Conservation (phyloP, 306 rosid genomes). For the Acacia crassicarpa region DNA sequence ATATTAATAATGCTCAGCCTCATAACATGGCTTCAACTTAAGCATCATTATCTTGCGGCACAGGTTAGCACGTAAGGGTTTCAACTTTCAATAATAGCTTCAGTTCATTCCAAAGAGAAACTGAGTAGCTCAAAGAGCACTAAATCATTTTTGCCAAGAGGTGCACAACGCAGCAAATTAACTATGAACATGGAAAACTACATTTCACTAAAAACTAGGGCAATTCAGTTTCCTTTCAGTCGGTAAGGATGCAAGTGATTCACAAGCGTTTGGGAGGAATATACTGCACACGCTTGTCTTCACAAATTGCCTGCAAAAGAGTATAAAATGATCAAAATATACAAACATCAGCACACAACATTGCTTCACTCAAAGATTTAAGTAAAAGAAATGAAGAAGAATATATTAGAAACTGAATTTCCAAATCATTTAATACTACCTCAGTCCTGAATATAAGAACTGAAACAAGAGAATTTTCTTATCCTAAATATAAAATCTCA, state of each 20-base stretch:
- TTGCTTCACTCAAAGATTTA: not conserved
- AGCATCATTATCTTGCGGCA: not conserved
- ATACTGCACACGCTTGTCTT: slow-evolving; percentile 75
- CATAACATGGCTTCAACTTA: not conserved
- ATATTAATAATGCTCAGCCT: not conserved
- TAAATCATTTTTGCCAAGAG: not conserved
- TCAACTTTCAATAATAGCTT: not conserved
- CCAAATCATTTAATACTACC: not conserved
- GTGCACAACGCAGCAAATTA: slow-evolving; percentile 3
- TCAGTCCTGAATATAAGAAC: no score
- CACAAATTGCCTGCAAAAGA: slow-evolving; percentile 67
- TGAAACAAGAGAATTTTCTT: no score
- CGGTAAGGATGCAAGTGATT: slow-evolving; percentile 15
- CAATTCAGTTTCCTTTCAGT: slow-evolving; percentile 1
- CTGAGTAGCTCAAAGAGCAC: not conserved
- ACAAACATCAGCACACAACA: not conserved
- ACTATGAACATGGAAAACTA: slow-evolving; percentile 14
- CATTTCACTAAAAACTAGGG: not conserved
- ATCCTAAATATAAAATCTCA: no score
- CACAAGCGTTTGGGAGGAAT: slow-evolving; percentile 67
- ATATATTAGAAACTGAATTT: not conserved
- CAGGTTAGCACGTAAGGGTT: not conserved
- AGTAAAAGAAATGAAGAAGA: not conserved
- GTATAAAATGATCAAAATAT: not conserved
- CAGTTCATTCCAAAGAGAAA: slow-evolving; percentile 6